phyloP scores from a whole-genome alignment of 1,284 basidiomycete species.

The Ustanciosporium gigantosporum region DNA sequence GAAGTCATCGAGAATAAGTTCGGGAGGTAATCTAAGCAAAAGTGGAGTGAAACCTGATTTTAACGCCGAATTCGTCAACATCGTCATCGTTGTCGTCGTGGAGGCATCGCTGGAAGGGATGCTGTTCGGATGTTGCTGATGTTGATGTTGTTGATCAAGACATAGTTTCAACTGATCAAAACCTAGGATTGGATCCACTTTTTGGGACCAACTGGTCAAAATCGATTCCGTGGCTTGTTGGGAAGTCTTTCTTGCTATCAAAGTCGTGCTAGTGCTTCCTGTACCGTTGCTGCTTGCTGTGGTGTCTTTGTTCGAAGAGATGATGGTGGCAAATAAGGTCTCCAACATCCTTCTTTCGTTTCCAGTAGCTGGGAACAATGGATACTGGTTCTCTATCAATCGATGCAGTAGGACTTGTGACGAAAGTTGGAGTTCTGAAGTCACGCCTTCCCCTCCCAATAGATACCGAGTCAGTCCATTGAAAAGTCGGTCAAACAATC shows the following conservation, averaged over 20 bases:
- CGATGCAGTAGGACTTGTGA: constrained; percentile 39
- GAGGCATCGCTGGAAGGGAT: not conserved
- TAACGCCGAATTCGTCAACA: constrained; percentile 3
- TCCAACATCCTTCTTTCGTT: constrained; percentile 29
- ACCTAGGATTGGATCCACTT: constrained; percentile 39
- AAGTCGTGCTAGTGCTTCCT: not conserved
- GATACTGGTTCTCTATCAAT: constrained; percentile 40
- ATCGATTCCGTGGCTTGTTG: constrained; percentile 19
- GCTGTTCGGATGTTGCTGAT: too few species aligned
- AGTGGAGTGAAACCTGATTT: constrained; percentile 10
- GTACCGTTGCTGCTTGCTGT: not conserved
- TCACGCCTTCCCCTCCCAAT: not conserved
- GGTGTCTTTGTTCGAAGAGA: not conserved
- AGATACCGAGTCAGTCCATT: constrained; percentile 15
- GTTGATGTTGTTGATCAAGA: not conserved
- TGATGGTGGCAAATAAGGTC: constrained; percentile 1
- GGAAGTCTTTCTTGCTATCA: constrained; percentile 21
- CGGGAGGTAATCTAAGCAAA: constrained; percentile 26
- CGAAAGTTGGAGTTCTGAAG: constrained; percentile 16
- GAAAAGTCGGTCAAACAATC: constrained; percentile 14
- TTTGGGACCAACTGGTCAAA: constrained; percentile 8
- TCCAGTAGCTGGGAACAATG: constrained; percentile 13
- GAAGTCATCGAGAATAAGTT: constrained; percentile 45
- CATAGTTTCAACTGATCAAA: constrained; percentile 12
- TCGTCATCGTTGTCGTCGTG: not conserved